Evolutionary conservation across 116 monocot species (phyloP).

Genomic region (Phalaenopsis hybrid): DNA sequence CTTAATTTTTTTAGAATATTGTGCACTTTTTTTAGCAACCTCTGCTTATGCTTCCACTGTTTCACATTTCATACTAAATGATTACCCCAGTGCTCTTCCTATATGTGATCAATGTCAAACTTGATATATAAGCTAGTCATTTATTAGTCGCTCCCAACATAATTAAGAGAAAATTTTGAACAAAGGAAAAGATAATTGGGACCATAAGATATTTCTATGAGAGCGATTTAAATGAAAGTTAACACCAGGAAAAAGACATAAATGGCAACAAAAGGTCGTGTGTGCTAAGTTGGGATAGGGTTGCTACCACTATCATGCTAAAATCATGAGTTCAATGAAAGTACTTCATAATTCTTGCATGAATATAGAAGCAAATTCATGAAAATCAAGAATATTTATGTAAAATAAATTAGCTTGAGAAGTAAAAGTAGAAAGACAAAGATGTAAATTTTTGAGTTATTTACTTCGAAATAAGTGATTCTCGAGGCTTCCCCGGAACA

Average conservation of each 20-base stretch:
- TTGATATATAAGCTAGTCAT: not conserved
- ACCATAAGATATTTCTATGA: not conserved
- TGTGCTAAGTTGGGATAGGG: not conserved
- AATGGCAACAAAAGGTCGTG: not conserved
- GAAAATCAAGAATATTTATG: not conserved
- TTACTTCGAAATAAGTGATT: slow-evolving; percentile 81
- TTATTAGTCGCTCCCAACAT: not conserved
- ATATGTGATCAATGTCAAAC: not conserved
- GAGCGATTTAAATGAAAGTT: not conserved
- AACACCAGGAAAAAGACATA: not conserved
- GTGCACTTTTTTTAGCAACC: not conserved
- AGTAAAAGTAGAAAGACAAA: not conserved
- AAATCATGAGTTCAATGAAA: not conserved
- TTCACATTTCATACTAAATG: not conserved
- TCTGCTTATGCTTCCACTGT: not conserved
- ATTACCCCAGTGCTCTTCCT: not conserved
- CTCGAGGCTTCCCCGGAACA: slow-evolving; percentile 86
- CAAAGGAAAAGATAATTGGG: too few relatives aligned
- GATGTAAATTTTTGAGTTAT: slow-evolving; percentile 7
- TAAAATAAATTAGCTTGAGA: not conserved
- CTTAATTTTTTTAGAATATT: not conserved
- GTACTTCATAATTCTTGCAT: not conserved
- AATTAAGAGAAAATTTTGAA: not conserved
- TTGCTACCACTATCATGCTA: not conserved
- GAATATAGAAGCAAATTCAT: not conserved